These are phyloP conservation scores for Trypanosoma vivax DNA, from an alignment of 208 protist genomes.

Conservation along the genomic window DNA sequence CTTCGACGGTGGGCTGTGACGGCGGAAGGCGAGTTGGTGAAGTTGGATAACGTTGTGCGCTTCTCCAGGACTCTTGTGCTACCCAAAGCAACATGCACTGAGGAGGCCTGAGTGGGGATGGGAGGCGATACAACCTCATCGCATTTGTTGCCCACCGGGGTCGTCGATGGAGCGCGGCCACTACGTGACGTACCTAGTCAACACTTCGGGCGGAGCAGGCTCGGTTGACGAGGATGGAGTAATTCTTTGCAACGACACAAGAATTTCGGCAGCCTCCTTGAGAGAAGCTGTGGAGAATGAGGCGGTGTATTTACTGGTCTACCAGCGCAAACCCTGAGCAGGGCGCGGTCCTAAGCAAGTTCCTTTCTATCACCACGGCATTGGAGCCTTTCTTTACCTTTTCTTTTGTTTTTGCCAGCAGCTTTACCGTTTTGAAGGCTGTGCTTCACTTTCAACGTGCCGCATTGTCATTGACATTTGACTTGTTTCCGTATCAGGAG, in stretches of 20 bases:
- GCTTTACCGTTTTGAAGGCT: slow-evolving; percentile 2
- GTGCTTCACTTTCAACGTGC: background rate
- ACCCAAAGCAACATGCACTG: slow-evolving; percentile 48
- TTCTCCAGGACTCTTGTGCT: slow-evolving; percentile 42
- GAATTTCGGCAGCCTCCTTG: slow-evolving; percentile 19
- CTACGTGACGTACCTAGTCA: slow-evolving; percentile 70
- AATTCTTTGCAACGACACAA: slow-evolving; percentile 70
- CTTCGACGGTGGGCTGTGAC: slow-evolving; percentile 80
- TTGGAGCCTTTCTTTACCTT: slow-evolving; percentile 5
- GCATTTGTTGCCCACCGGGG: slow-evolving; percentile 70
- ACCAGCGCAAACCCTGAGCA: slow-evolving; percentile 36
- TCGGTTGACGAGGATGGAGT: slow-evolving; percentile 6
- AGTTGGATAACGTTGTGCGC: slow-evolving; percentile 73
- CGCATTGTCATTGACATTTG: too few relatives aligned
- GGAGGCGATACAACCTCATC: slow-evolving; percentile 53
- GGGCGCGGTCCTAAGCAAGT: background rate
- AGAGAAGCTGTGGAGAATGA: slow-evolving; percentile 33
- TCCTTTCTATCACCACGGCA: too few relatives aligned
- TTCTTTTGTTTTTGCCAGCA: slow-evolving; percentile 4
- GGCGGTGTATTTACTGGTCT: slow-evolving; percentile 73
- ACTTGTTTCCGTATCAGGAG: too few relatives aligned
- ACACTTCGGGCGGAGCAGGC: background rate
- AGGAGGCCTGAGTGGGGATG: slow-evolving; percentile 26
- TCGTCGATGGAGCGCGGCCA: slow-evolving; percentile 42
- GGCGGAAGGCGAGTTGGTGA: slow-evolving; percentile 72